A percentile compares a stretch with the other conserved stretches of the same genome.
phyloP scores from a whole-genome alignment of 2,329 filamentous ascomycete genomes.

The Phoma sp. region DNA sequence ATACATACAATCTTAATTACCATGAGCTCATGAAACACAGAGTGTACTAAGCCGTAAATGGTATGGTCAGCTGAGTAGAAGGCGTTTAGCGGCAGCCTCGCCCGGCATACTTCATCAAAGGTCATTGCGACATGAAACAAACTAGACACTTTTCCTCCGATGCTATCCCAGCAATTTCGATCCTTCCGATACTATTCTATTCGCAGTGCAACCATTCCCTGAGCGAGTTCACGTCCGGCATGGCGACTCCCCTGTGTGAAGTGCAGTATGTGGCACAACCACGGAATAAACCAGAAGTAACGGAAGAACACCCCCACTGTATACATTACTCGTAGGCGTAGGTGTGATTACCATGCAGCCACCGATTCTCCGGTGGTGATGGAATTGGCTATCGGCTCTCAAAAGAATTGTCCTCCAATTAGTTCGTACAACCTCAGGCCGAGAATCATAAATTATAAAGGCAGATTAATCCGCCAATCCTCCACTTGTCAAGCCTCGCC shows the following conservation, averaged over 20 bases:
- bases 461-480: constrained; percentile 2
- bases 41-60: background rate
- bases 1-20: constrained; percentile 13
- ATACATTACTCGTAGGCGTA: constrained; percentile 15
- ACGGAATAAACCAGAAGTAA: constrained; percentile 5
- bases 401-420: constrained; percentile 23
- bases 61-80: background rate
- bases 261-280: background rate
- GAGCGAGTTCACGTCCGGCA: constrained; percentile 2
- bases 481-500: constrained; percentile 43
- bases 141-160: constrained; percentile 9
- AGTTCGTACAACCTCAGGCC: constrained; percentile 14
- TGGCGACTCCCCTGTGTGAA: background rate
- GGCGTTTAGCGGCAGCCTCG: constrained; percentile 11
- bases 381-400: constrained; percentile 1
- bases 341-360: constrained; percentile 14
- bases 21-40: constrained; percentile 7
- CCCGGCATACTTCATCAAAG: constrained; percentile 7
- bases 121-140: constrained; percentile 10
- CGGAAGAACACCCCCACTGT: constrained; percentile 11
- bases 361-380: constrained; percentile 8
- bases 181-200: constrained; percentile 9
- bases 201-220: constrained; percentile 10
- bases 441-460: constrained; percentile 22
- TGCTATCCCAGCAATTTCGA: constrained; percentile 9